These are phyloP conservation scores for Ustilago loliicola DNA, from an alignment of 1,284 basidiomycete genomes.

Conservation along the genomic window DNA sequence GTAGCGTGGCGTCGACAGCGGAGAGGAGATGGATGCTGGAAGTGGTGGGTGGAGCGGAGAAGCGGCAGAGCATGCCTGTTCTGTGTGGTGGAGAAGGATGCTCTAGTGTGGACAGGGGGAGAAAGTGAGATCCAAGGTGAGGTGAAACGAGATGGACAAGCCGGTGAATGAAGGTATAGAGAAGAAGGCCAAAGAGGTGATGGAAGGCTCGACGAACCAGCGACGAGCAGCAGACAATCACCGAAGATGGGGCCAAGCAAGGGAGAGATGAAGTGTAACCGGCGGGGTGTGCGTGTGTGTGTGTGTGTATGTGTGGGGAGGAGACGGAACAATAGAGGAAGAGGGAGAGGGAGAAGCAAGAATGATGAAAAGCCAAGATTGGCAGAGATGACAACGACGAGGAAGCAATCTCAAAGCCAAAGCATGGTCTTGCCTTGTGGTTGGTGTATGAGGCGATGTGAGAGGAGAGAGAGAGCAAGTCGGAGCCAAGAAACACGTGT, in stretches of 20 bases:
- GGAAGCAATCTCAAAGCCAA: constrained; percentile 9
- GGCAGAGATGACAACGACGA: constrained; percentile 8
- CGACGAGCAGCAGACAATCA: constrained; percentile 19
- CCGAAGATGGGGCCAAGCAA: background rate
- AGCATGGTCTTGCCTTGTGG: background rate
- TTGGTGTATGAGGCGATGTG: constrained; percentile 4
- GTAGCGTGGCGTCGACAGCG: constrained; percentile 1
- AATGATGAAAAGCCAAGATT: constrained; percentile 1
- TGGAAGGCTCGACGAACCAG: constrained; percentile 32
- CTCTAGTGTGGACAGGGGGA: background rate
- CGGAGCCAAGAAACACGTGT: constrained; percentile 8
- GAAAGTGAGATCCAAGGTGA: constrained; percentile 2
- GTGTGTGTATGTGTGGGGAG: background rate
- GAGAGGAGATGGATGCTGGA: background rate
- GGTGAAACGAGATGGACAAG: background rate
- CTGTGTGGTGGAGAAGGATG: constrained; percentile 4
- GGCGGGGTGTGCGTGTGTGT: background rate
- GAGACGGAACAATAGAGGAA: background rate
- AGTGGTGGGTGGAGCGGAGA: background rate
- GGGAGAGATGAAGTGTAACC: background rate
- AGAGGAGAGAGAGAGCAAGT: background rate
- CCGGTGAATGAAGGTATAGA: constrained; percentile 12
- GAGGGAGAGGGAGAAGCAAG: constrained; percentile 1
- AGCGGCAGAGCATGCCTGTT: too few relatives aligned
- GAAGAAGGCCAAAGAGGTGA: background rate